These are phyloP conservation scores for Tetradesmus lagerheimii DNA, from an alignment of 139 green algal species.

Conservation along the genomic window DNA sequence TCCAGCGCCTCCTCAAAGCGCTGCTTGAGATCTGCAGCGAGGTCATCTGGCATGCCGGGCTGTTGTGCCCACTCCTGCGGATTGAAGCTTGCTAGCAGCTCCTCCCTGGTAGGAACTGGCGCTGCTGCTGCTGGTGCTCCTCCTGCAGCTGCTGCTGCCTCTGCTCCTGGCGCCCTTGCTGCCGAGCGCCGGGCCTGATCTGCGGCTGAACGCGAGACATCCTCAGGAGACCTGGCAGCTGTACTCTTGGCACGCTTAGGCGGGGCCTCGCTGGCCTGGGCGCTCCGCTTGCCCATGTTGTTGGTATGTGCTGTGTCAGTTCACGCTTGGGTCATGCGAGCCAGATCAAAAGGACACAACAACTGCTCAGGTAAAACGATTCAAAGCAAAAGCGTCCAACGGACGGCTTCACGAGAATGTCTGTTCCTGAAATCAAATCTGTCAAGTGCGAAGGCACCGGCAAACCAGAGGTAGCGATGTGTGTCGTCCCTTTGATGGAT, in stretches of 20 bases:
- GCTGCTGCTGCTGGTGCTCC: not conserved
- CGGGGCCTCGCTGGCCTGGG: not conserved
- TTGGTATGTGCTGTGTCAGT: no score
- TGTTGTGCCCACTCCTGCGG: not conserved
- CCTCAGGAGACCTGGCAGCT: not conserved
- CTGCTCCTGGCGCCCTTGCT: not conserved
- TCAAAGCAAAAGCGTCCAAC: no score
- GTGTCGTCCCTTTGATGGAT: no score
- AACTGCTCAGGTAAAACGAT: no score
- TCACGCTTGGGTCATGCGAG: no score
- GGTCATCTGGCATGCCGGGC: not conserved
- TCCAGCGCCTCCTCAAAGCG: not conserved
- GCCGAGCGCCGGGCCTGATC: not conserved
- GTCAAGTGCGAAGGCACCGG: not conserved
- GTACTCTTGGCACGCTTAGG: not conserved
- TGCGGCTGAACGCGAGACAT: not conserved
- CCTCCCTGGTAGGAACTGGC: not conserved
- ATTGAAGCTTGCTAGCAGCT: not conserved
- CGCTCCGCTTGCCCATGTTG: not conserved
- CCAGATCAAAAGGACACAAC: no score
- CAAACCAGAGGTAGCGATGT: not conserved
- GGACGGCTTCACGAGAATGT: no score
- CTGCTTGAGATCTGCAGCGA: not conserved
- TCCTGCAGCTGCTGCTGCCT: not conserved
- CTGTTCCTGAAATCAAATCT: not conserved